These are phyloP conservation scores for Truncatella angustata DNA, from an alignment of 2,329 filamentous ascomycete species.

Conservation along the genomic window DNA sequence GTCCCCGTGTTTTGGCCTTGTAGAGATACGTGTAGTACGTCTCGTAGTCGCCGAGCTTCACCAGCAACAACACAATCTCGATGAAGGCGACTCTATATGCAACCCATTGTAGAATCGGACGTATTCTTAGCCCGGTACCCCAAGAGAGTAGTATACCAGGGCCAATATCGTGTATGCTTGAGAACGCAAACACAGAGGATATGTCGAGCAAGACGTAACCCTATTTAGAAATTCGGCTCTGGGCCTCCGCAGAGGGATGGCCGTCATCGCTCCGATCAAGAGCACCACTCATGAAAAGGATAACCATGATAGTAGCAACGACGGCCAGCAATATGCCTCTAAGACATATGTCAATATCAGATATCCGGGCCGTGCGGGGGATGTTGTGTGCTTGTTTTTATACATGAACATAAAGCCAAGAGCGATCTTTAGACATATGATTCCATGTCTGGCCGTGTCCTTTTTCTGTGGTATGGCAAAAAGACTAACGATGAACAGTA, in stretches of 20 bases:
- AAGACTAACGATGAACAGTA: not conserved
- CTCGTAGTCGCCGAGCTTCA: not conserved
- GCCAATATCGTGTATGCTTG: not conserved
- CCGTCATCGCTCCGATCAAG: not conserved
- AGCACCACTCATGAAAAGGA: not conserved
- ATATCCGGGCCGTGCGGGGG: too few species aligned
- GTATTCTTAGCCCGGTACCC: not conserved
- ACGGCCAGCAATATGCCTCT: not conserved
- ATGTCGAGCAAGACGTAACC: not conserved
- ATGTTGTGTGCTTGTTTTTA: too few species aligned
- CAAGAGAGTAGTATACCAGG: constrained; percentile 4
- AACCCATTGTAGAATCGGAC: not conserved
- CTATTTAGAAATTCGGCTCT: not conserved
- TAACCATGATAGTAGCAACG: not conserved
- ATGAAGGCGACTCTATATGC: not conserved
- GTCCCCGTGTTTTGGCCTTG: too few species aligned
- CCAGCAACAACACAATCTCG: not conserved
- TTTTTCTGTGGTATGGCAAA: not conserved
- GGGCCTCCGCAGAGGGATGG: not conserved
- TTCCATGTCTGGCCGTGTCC: not conserved
- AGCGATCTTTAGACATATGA: constrained; percentile 2
- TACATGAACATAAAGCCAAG: not conserved
- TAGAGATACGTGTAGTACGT: not conserved
- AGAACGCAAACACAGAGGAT: not conserved
- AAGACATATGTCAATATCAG: too few species aligned